phyloP scores from a whole-genome alignment of 2,329 filamentous ascomycete species.

The Incumbomyces delicatus region DNA sequence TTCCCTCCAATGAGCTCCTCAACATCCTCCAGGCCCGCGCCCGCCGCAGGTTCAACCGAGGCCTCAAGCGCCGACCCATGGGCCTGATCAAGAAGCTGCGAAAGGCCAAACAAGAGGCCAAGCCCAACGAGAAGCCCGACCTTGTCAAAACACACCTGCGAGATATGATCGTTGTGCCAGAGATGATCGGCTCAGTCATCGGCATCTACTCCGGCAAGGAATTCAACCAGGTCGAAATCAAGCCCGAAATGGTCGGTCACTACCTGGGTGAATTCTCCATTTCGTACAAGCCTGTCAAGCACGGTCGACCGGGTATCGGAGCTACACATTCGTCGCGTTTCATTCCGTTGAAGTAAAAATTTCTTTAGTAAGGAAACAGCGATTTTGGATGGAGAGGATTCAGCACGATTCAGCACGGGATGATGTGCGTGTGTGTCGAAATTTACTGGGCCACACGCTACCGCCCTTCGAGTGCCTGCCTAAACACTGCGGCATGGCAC shows the following conservation, averaged over 20 bases:
- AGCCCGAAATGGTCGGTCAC: constrained; percentile 99
- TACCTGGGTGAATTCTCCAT: constrained; percentile 99
- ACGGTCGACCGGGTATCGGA: constrained; percentile 99
- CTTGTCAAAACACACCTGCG: constrained; percentile 98
- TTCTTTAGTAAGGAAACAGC: not conserved
- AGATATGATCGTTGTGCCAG: constrained; percentile 99
- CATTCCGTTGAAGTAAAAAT: constrained; percentile 92
- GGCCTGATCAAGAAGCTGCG: constrained; percentile 99
- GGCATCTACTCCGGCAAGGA: constrained; percentile 99
- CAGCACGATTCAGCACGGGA: not conserved
- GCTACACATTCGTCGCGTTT: constrained; percentile 99
- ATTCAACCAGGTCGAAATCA: constrained; percentile 99
- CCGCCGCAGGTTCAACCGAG: constrained; percentile 97
- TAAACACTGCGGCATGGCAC: not conserved
- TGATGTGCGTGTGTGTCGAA: not conserved
- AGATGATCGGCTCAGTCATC: constrained; percentile 98
- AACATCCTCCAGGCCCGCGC: constrained; percentile 99
- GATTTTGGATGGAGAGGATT: not conserved
- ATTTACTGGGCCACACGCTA: too few species aligned
- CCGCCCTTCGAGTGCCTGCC: too few species aligned
- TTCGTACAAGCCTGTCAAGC: constrained; percentile 99
- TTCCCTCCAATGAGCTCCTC: constrained; percentile 95
- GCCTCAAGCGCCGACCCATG: constrained; percentile 99
- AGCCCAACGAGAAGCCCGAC: constrained; percentile 99
- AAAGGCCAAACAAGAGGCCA: constrained; percentile 97